Base-by-base conservation (phyloP, 2,329 filamentous ascomycete species). In the Periconia sp. region DNA sequence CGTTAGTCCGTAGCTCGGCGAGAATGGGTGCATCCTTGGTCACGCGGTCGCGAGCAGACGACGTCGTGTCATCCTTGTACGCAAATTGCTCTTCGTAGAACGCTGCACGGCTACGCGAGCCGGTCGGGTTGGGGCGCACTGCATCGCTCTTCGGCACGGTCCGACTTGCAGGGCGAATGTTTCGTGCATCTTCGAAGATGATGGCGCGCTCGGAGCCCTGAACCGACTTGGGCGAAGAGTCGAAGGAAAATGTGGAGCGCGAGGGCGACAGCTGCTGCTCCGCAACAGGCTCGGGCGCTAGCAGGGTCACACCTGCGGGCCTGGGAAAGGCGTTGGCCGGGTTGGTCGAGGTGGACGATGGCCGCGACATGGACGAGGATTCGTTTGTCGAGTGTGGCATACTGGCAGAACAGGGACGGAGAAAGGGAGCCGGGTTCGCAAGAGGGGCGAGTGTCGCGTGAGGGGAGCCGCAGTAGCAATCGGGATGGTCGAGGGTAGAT, bases 1-100 rank as follows among this genome's bases (percentile, higher is more conserved):
- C 75, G 57, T 78, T 78, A 23, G 76, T 78, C 45, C 70, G 68
- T 42, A 78, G 52, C 51, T 78, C 67, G 17, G 73, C 75, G 38
- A 78, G 61, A 36, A 78, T 71, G 29, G 76, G 76, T 8, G 73
- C 72, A 50, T 76, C 73, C 41, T 72, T 70, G 37, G 55, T 61
- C 34, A 75, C 66, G 33, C 73, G 63, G 28, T 77, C 74, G 38
- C 71, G 69, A 23, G 65, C 66, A 29, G 61, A 65, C 18, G 65
- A 66, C 1, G 52, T 54, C 19, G 54, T 50, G 29, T 59, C 55
- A 19, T 68, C 65, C 44, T 66, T 69, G 61, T 69, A 69, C 24
- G 63, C 57, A 40, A 71, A 71, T 15, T 64, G 64, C 38, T 69
- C 67, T 33, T 69, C 66, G 51, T 60, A 71, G 53, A 59, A 71